A percentile compares a stretch with the other conserved stretches of the same genome.
These are phyloP conservation scores for Amorphotheca resinae DNA, from an alignment of 495 filamentous ascomycete genomes.

Conservation along the genomic window DNA sequence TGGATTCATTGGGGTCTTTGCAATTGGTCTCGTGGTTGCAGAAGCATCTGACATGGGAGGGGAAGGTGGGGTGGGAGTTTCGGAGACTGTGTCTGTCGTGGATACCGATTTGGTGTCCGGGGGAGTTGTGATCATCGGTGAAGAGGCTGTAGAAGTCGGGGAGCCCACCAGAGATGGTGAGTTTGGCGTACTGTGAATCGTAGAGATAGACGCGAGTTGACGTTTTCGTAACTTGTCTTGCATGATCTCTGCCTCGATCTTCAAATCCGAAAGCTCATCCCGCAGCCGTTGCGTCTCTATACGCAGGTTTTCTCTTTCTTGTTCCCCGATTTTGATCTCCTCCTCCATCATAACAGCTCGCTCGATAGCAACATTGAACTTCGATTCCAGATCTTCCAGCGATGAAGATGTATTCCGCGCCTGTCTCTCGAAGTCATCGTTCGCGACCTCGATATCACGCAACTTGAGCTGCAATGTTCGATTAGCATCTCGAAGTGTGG, in stretches of 20 bases:
- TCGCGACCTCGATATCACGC: conserved; percentile 91
- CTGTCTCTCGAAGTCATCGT: conserved; percentile 96
- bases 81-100: conserved; percentile 28
- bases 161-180: conserved; percentile 44
- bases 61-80: conserved; percentile 49
- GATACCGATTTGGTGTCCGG: conserved; percentile 49
- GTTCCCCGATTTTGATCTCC: conserved; percentile 79
- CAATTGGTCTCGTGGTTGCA: conserved; percentile 21
- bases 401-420: conserved; percentile 88
- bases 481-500: conserved; percentile 70
- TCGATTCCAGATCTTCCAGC: conserved; percentile 91
- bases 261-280: conserved; percentile 84
- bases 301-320: conserved; percentile 74
- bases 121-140: conserved; percentile 60
- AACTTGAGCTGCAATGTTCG: conserved; percentile 69
- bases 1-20: conserved; percentile 21
- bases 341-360: conserved; percentile 86
- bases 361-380: conserved; percentile 91
- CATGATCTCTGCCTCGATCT: conserved; percentile 87
- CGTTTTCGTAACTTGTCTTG: conserved; percentile 71
- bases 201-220: conserved; percentile 38
- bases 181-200: conserved; percentile 37
- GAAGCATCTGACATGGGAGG: conserved; percentile 65
- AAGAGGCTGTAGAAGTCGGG: conserved; percentile 56
- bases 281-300: conserved; percentile 81